Percentiles rank a stretch among this genome's conserved stretches.
Conservation (phyloP, 2,329 filamentous ascomycete species). For the Talaromyces rugulosus region DNA sequence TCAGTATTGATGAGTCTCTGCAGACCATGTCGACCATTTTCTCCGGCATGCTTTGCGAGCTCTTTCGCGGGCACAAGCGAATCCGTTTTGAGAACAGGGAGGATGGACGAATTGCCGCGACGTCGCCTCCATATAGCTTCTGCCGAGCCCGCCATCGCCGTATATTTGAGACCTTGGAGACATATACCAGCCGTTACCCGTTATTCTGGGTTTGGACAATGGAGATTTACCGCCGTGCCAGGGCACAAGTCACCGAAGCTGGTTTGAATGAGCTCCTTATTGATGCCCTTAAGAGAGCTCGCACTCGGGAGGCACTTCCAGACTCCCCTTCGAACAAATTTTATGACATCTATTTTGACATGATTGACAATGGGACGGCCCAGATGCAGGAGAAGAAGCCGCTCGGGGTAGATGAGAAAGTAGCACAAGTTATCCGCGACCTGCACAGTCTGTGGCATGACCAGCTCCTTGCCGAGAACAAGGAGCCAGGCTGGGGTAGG, state of each 20-base stretch:
- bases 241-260: background rate
- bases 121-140: background rate
- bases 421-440: background rate
- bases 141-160: conserved; percentile 2
- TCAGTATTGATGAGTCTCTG: background rate
- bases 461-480: background rate
- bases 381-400: background rate
- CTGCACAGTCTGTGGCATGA: background rate
- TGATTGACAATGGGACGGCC: background rate
- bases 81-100: background rate
- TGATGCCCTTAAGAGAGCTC: background rate
- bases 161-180: background rate
- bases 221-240: background rate
- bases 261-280: background rate
- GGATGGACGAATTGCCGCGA: background rate
- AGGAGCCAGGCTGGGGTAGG: background rate
- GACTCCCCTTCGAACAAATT: background rate
- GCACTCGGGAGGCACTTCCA: background rate
- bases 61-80: background rate
- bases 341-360: conserved; percentile 1
- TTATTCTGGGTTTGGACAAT: background rate
- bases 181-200: background rate
- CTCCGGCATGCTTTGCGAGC: background rate
- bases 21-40: background rate
- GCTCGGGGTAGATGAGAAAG: background rate